A percentile compares a stretch with the other conserved stretches of the same genome.
Conservation (phyloP, 371 early-diverging fungal species). For the Basidiobolus meristosporus region DNA sequence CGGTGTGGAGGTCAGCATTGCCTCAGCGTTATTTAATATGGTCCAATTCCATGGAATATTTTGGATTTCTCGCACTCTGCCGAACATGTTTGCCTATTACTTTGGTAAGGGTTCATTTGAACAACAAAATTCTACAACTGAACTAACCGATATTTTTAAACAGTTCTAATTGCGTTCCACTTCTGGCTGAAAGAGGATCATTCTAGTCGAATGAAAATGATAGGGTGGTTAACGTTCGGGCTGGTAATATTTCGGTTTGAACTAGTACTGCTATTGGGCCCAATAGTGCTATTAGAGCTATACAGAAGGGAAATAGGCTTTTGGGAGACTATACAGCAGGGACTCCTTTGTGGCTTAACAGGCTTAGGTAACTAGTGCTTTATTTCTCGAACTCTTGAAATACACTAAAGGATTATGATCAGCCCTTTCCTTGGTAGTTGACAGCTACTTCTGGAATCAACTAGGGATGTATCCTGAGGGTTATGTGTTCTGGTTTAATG, state of each 20-base stretch:
- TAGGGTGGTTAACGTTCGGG: background rate
- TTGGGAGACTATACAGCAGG: too few species aligned
- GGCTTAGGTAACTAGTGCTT: too few species aligned
- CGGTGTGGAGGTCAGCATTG: background rate
- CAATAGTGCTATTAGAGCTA: slow-evolving; percentile 1
- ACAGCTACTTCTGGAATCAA: too few species aligned
- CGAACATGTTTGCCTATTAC: slow-evolving; percentile 1
- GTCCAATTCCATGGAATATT: slow-evolving; percentile 1
- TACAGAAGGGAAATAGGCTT: too few species aligned
- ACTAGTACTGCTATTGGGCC: background rate
- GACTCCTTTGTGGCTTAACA: too few species aligned
- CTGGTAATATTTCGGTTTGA: background rate
- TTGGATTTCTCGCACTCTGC: slow-evolving; percentile 1
- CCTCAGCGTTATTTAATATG: background rate
- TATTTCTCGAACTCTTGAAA: too few species aligned
- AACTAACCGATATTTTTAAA: background rate
- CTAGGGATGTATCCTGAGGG: slow-evolving; percentile 77
- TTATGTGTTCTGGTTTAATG: slow-evolving; percentile 71
- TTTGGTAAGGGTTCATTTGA: background rate
- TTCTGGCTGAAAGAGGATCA: too few species aligned
- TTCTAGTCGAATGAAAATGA: background rate
- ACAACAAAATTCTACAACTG: background rate
- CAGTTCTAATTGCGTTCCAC: too few species aligned
- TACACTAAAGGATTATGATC: too few species aligned
- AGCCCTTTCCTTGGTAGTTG: too few species aligned